Evolutionary conservation across 179 eudicot species (phyloP), one percentile per base, ranked within the genome.

Genomic region (Drosera spatulata): DNA sequence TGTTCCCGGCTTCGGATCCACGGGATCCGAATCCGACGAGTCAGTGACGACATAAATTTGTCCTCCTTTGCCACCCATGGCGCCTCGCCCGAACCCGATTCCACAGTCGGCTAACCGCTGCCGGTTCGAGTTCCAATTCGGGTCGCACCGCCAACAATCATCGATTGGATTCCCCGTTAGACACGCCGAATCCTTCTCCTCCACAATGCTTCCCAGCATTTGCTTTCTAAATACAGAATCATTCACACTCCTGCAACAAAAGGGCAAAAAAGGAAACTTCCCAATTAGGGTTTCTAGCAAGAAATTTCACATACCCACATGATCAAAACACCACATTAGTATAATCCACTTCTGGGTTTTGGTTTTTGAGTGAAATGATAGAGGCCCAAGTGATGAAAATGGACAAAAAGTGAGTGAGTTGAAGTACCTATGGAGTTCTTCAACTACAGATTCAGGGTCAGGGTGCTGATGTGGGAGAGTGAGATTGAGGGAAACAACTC

Each of bases 101-200:
- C 72, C 81, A 50, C 95, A 87, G 41, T 87, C 95, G n/a, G 95
- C 95, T 9, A 87, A 62, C 7, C 88, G 71, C 60, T 84, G 91
- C 37, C 95, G 88, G 75, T 87, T 72, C 3, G 71, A 75, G 4
- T 64, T 70, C 95, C 95, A 87, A 48, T 77, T 71, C 0, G 88
- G 75, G 80, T 87, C 91, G 42, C 95, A 87, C 5, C 95, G 77
- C 95, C 95, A 87, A 55, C 95, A 87, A 51, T 87, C 95, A 63
- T 87, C 95, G 10, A 87, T 79, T 0, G 95, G 95, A 66, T 87
- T 87, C 37, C 95, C 95, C 1, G 88, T 84, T 4, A 51, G 38
- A 60, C 95, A 87, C 0, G 64, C 53, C 49, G 78, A 47, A n/a
- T 75, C 63, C 8, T 70, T 58, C 11, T 61, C 22, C 4, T 50